Percentiles rank a stretch among this genome's conserved stretches.
These are phyloP conservation scores for Trichoderma aggressivum DNA, from an alignment of 2,329 filamentous ascomycete genomes.

Conservation along the genomic window DNA sequence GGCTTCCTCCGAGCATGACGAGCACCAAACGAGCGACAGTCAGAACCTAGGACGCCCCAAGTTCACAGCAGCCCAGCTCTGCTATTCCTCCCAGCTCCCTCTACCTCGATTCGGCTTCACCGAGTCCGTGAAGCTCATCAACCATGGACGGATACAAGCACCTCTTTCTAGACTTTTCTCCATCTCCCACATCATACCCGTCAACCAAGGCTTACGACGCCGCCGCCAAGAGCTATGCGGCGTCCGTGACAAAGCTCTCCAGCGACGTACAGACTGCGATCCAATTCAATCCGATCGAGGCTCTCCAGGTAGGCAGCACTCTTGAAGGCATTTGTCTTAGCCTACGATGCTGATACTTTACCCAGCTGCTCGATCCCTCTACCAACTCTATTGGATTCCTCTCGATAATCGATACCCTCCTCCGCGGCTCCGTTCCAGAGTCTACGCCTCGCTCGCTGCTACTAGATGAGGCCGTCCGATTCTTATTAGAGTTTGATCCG, in stretches of 20 bases:
- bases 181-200: conserved; percentile 28
- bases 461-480: conserved; percentile 41
- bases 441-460: conserved; percentile 33
- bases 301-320: conserved; percentile 40
- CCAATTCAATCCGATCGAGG: conserved; percentile 32
- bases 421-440: conserved; percentile 29
- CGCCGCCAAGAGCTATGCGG: conserved; percentile 37
- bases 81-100: background rate
- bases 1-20: conserved; percentile 9
- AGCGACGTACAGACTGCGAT: conserved; percentile 34
- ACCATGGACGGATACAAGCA: conserved; percentile 32
- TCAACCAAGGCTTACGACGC: conserved; percentile 38
- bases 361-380: conserved; percentile 45
- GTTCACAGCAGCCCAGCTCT: background rate
- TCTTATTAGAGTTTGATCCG: conserved; percentile 48
- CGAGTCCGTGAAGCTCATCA: background rate
- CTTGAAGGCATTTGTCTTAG: background rate
- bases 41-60: background rate
- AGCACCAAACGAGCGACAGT: background rate
- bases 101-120: background rate
- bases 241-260: conserved; percentile 38
- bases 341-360: background rate
- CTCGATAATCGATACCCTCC: conserved; percentile 42
- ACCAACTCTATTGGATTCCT: conserved; percentile 52
- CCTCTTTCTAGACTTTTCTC: conserved; percentile 43